A percentile compares a stretch with the other conserved stretches of the same genome.
Conservation (phyloP, 202 grass and related monocot genomes). For the Panicum virgatum region DNA sequence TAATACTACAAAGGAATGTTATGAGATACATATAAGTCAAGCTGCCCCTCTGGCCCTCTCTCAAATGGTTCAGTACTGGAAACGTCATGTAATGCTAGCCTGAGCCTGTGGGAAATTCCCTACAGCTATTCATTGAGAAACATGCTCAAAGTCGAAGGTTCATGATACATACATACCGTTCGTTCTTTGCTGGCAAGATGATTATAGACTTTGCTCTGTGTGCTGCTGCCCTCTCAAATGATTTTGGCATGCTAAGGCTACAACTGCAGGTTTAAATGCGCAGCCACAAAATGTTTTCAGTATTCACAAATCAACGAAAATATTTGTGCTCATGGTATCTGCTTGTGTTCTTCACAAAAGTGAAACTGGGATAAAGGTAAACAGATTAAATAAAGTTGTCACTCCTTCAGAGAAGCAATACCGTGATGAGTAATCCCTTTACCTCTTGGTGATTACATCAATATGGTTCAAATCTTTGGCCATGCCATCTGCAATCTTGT, state of each 20-base stretch:
- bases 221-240: slow-evolving; percentile 95
- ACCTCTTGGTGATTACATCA: slow-evolving; percentile 96
- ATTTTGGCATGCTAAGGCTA: slow-evolving; percentile 91
- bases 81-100: neutral
- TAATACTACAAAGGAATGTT: neutral
- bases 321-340: neutral
- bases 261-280: slow-evolving; percentile 65
- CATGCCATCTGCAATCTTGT: slow-evolving; percentile 81
- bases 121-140: neutral
- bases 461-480: slow-evolving; percentile 84
- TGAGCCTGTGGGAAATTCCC: neutral
- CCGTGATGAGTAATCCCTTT: slow-evolving; percentile 25
- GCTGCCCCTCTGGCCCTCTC: neutral
- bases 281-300: neutral
- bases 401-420: slow-evolving; percentile 37
- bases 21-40: slow-evolving; percentile 16
- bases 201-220: slow-evolving; percentile 92
- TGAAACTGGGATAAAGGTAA: slow-evolving; percentile 21
- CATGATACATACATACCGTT: slow-evolving; percentile 59
- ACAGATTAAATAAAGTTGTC: slow-evolving; percentile 19
- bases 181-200: slow-evolving; percentile 72
- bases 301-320: slow-evolving; percentile 31
- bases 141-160: slow-evolving; percentile 25
- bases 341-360: neutral
- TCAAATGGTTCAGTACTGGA: slow-evolving; percentile 36